Conservation (phyloP, 2,329 filamentous ascomycete genomes). For the Colletotrichum cereale region DNA sequence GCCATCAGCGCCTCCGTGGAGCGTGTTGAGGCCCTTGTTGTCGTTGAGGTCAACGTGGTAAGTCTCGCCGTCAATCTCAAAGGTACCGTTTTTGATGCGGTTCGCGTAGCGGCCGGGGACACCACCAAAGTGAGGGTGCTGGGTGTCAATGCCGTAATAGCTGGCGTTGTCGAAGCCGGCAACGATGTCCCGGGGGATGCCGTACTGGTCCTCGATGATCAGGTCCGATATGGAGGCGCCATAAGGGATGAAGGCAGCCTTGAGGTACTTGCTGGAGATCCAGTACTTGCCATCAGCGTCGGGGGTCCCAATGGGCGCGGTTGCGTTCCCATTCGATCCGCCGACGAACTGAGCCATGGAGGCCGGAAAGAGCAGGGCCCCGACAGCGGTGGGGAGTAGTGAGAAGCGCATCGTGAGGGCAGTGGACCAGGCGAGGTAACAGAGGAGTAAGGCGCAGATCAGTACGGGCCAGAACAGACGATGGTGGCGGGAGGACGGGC, state of each 20-base stretch:
- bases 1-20: constrained; percentile 78
- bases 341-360: constrained; percentile 46
- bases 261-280: constrained; percentile 75
- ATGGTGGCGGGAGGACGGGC: constrained; percentile 23
- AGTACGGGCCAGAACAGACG: constrained; percentile 26
- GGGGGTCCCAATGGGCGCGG: constrained; percentile 51
- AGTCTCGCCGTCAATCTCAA: constrained; percentile 72
- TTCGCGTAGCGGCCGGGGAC: constrained; percentile 85
- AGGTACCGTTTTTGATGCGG: constrained; percentile 82
- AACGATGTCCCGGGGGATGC: constrained; percentile 77
- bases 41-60: constrained; percentile 75
- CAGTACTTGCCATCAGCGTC: constrained; percentile 78
- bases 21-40: constrained; percentile 71
- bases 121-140: constrained; percentile 78
- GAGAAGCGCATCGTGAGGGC: constrained; percentile 34
- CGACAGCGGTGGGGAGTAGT: constrained; percentile 30
- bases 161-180: constrained; percentile 82
- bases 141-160: constrained; percentile 73
- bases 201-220: constrained; percentile 76
- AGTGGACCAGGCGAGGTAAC: constrained; percentile 29
- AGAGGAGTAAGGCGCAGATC: constrained; percentile 28
- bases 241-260: constrained; percentile 79
- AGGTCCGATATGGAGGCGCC: constrained; percentile 80
- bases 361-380: constrained; percentile 46
- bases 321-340: constrained; percentile 40